These are phyloP conservation scores for Aphanomyces stellatus DNA, from an alignment of 352 stramenopile genomes.

Conservation along the genomic window DNA sequence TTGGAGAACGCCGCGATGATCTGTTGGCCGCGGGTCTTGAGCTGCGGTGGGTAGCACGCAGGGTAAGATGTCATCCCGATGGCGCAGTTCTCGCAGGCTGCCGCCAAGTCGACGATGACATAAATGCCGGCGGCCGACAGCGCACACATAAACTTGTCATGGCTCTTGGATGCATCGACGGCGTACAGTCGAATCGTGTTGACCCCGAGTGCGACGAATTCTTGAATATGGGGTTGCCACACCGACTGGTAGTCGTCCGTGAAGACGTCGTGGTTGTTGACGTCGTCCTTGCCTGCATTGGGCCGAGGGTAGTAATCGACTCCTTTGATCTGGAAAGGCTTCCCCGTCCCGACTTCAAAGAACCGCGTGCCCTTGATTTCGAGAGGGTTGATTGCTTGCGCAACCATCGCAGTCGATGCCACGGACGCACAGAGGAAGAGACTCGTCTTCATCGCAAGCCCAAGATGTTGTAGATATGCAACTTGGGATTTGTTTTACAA, in stretches of 20 bases:
- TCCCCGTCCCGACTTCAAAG: conserved; percentile 57
- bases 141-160: conserved; percentile 82
- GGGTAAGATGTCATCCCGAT: conserved; percentile 45
- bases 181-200: conserved; percentile 79
- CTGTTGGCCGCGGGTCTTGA: conserved; percentile 64
- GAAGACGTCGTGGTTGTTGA: conserved; percentile 81
- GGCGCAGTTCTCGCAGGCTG: conserved; percentile 51
- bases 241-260: conserved; percentile 53
- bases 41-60: conserved; percentile 46
- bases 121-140: conserved; percentile 67
- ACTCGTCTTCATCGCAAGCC: too few relatives aligned
- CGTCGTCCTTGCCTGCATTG: conserved; percentile 50
- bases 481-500: too few relatives aligned
- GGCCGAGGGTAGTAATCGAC: conserved; percentile 84
- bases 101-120: conserved; percentile 54
- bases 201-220: conserved; percentile 52
- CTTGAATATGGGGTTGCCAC: conserved; percentile 56
- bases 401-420: background rate
- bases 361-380: conserved; percentile 72
- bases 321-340: conserved; percentile 65
- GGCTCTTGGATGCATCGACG: conserved; percentile 57
- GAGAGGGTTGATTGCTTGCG: conserved; percentile 13
- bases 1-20: conserved; percentile 78
- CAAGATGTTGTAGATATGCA: too few relatives aligned
- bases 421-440: too few relatives aligned